These are phyloP conservation scores for Diaporthe caulivora DNA, from an alignment of 2,329 filamentous ascomycete species.

Conservation along the genomic window DNA sequence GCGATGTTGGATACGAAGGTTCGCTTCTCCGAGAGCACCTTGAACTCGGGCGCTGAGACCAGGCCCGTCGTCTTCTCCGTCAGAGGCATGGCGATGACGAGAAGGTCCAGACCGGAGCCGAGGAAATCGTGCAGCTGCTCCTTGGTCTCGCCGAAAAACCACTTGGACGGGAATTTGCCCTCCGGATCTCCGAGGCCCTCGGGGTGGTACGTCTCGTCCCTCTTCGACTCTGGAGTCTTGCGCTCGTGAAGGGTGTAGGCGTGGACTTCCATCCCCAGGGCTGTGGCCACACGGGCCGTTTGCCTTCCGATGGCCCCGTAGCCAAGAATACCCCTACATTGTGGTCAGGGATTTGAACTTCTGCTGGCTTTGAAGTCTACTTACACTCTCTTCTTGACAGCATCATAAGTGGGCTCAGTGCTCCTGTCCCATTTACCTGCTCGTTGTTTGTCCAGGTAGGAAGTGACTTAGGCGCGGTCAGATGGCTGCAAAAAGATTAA, in stretches of 20 bases:
- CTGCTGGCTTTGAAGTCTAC: slow-evolving; percentile 39
- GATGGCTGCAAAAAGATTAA: not conserved
- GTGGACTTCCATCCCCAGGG: slow-evolving; percentile 78
- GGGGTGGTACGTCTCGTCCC: slow-evolving; percentile 75
- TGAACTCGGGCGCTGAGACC: slow-evolving; percentile 64
- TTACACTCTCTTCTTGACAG: slow-evolving; percentile 63
- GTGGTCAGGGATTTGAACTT: not conserved
- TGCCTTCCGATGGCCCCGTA: slow-evolving; percentile 69
- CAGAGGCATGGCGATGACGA: slow-evolving; percentile 65
- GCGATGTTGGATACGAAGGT: slow-evolving; percentile 80
- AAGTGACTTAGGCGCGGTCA: slow-evolving; percentile 52
- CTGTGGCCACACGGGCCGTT: slow-evolving; percentile 67
- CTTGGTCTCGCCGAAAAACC: slow-evolving; percentile 61
- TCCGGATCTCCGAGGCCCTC: slow-evolving; percentile 71
- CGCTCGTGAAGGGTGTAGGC: slow-evolving; percentile 81
- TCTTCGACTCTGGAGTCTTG: slow-evolving; percentile 72
- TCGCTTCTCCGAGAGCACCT: slow-evolving; percentile 57
- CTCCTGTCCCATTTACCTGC: slow-evolving; percentile 57
- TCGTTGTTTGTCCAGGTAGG: slow-evolving; percentile 59
- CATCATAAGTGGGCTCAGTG: slow-evolving; percentile 53
- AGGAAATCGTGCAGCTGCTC: slow-evolving; percentile 64
- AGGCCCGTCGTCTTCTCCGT: slow-evolving; percentile 62
- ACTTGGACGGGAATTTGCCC: slow-evolving; percentile 61
- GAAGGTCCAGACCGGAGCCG: slow-evolving; percentile 62
- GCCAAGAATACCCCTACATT: slow-evolving; percentile 61